Base-by-base conservation (phyloP, 768 basidiomycete genomes). In the Psilocybe tampanensis region DNA sequence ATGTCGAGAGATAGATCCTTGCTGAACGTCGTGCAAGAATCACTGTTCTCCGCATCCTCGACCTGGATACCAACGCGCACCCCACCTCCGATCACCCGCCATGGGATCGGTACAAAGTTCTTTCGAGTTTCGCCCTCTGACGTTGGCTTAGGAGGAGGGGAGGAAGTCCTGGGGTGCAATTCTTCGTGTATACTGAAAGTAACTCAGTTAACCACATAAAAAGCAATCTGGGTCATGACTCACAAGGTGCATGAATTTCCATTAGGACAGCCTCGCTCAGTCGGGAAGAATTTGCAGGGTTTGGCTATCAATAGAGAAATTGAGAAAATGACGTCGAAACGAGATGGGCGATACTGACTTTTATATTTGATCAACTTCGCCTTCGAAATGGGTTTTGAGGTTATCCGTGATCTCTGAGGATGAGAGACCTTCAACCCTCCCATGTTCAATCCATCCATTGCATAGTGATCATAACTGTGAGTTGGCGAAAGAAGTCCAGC, bases 31-130 rank as follows among this genome's bases (percentile, higher is more conserved):
- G 44, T 13, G 44, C 26, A 19, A 23, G 48, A 21, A 39, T 39
- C 36, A n/a, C 58, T 47, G 24, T 64, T 50, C 7, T 50, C 60
- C 13, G 54, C 36, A 8, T 57, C 52, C 8, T 68, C 62, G 53
- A 52, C 64, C 42, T 62, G 52, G 45, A 82, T 58, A 79, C 80
- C 77, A 33, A 90, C 79, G 70, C 82, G 77, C n/a, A 90, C 89
- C 2, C 89, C 89, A 13, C 89, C 89, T 0, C 89, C 88, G 49
- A 91, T 87, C 12, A 91, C 88, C 42, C 89, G 79, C 89, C 89
- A 91, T 3, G 81, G 78, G 44, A 91, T 77, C 23, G 88, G 88
- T 61, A 83, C 86, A 67, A 75, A 87, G 56, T 79, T 79, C 59
- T 72, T 84, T 26, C 59, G 63, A 47, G 32, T 47, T 17, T 32